Evolutionary conservation across 805 yeast genomes (phyloP).

Genomic region (Diddensiella santjacobensis): DNA sequence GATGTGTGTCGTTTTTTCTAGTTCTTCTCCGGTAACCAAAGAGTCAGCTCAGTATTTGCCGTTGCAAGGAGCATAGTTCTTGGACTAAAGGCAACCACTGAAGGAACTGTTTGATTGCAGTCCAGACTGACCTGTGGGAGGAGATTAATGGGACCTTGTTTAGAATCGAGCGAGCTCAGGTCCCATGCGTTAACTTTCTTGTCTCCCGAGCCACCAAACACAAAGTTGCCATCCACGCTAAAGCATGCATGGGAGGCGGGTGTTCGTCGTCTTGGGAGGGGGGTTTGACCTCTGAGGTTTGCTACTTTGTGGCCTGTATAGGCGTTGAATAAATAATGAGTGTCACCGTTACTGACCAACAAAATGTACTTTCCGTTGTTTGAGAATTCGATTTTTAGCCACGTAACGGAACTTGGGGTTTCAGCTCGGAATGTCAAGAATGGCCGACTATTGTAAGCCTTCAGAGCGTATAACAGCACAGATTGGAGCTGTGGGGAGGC

Average conservation of each 20-base stretch:
- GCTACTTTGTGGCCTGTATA: conserved; percentile 54
- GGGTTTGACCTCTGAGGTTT: conserved; percentile 45
- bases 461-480: conserved; percentile 58
- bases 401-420: conserved; percentile 30
- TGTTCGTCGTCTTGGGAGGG: conserved; percentile 39
- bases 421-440: conserved; percentile 44
- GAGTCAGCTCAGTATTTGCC: conserved; percentile 51
- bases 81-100: conserved; percentile 58
- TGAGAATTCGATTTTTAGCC: conserved; percentile 74
- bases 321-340: conserved; percentile 66
- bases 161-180: conserved; percentile 19
- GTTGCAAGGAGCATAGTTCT: conserved; percentile 57
- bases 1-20: not conserved
- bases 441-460: conserved; percentile 55
- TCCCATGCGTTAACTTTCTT: conserved; percentile 55
- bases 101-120: conserved; percentile 37
- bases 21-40: conserved; percentile 38
- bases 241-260: conserved; percentile 55
- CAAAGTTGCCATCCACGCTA: conserved; percentile 63
- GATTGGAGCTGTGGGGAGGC: conserved; percentile 44
- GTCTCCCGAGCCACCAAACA: conserved; percentile 57
- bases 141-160: conserved; percentile 17
- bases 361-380: conserved; percentile 67
- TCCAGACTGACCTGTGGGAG: conserved; percentile 23
- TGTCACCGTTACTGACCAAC: conserved; percentile 52